phyloP scores from a whole-genome alignment of 73 alveolate genomes.

The Stentor coeruleus region DNA sequence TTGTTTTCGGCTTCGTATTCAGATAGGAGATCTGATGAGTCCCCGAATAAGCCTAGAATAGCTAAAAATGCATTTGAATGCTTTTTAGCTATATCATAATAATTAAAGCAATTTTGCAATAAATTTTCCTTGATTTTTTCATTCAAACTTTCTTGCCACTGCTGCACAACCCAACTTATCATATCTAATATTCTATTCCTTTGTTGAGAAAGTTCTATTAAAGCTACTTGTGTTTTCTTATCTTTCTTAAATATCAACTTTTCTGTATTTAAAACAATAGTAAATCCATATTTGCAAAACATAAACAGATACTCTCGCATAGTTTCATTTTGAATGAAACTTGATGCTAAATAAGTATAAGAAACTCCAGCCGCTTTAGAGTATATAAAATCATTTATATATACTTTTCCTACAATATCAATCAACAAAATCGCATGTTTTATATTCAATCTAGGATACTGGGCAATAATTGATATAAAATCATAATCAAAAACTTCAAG shows the following conservation, averaged over 20 bases:
- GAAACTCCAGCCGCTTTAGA: conserved; percentile 70
- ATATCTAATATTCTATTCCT: conserved; percentile 56
- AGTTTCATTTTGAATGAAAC: conserved; percentile 50
- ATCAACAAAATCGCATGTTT: conserved; percentile 83
- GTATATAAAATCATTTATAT: conserved; percentile 64
- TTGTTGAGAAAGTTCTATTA: conserved; percentile 29
- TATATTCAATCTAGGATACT: conserved; percentile 87
- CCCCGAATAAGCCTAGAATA: conserved; percentile 26
- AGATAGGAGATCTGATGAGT: neutral
- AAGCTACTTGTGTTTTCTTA: conserved; percentile 33
- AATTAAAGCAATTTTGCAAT: conserved; percentile 57
- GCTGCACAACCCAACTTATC: conserved; percentile 40
- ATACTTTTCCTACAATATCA: conserved; percentile 89
- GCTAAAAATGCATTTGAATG: conserved; percentile 59
- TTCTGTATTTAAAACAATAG: conserved; percentile 65
- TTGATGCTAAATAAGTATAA: conserved; percentile 52
- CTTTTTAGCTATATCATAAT: conserved; percentile 43
- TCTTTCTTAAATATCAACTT: conserved; percentile 33
- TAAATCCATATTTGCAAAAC: conserved; percentile 60
- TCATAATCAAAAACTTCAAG: conserved; percentile 89
- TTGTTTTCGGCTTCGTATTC: conserved; percentile 13
- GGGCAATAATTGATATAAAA: conserved; percentile 85
- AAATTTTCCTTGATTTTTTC: conserved; percentile 63
- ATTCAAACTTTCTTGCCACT: conserved; percentile 54
- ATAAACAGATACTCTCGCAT: conserved; percentile 70